Conservation (phyloP, 176 grass and related monocot genomes). For the Dactylis glomerata region DNA sequence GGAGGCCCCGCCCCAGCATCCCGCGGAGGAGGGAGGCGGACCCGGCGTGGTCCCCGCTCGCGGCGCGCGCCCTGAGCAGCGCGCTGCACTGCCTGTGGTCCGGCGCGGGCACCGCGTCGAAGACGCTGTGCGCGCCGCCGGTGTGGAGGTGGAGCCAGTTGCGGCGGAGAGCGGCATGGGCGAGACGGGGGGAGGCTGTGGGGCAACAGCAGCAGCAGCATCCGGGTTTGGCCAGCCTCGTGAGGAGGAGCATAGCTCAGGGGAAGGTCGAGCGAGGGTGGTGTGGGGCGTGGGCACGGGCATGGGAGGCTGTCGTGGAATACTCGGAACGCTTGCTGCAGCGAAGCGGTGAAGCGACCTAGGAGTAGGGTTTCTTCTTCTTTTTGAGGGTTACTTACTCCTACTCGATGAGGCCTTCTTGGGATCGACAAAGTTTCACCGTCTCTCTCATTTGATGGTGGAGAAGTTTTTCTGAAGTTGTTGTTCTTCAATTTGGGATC, state of each 20-base stretch:
- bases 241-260: background rate
- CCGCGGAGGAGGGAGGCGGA: slow-evolving; percentile 21
- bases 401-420: too few species aligned
- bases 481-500: too few species aligned
- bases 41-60: slow-evolving; percentile 2
- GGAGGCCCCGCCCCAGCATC: slow-evolving; percentile 18
- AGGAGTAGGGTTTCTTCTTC: too few species aligned
- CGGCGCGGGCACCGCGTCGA: slow-evolving; percentile 36
- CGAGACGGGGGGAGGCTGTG: background rate
- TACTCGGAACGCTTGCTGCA: background rate
- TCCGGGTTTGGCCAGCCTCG: background rate
- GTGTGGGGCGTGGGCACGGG: background rate
- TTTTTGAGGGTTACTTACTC: too few species aligned
- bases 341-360: too few species aligned
- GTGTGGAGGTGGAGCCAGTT: background rate
- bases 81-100: slow-evolving; percentile 25
- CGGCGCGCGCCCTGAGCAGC: slow-evolving; percentile 29
- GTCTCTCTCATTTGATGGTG: too few species aligned
- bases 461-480: too few species aligned
- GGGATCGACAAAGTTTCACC: too few species aligned
- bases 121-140: slow-evolving; percentile 13
- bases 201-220: background rate
- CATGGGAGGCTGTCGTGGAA: background rate
- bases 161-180: background rate
- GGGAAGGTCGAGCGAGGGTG: background rate